Conservation (phyloP, 805 yeast genomes). For the Metschnikowia sp. region DNA sequence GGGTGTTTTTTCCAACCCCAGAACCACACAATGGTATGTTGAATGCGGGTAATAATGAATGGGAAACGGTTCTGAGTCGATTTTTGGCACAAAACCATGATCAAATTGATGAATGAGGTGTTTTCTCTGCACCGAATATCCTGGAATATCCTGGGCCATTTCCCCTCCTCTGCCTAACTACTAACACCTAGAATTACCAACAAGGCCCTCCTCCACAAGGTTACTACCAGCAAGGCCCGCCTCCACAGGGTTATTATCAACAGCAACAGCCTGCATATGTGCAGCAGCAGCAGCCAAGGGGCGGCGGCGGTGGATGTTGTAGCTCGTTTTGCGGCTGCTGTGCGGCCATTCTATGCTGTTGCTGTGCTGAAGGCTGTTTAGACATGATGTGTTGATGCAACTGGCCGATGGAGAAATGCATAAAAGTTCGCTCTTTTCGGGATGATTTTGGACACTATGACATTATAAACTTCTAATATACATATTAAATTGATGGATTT, state of each 20-base stretch:
- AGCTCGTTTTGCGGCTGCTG: conserved; percentile 20
- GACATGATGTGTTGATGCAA: conserved; percentile 8
- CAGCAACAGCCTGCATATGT: conserved; percentile 34
- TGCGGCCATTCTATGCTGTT: conserved; percentile 20
- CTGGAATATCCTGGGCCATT: neutral
- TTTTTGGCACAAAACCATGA: neutral
- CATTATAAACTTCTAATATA: too few species aligned
- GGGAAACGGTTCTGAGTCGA: neutral
- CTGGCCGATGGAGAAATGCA: neutral
- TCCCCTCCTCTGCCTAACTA: neutral
- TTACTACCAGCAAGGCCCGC: conserved; percentile 31
- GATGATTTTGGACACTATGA: too few species aligned
- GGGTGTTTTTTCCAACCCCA: neutral
- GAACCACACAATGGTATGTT: neutral
- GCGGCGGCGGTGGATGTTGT: conserved; percentile 26
- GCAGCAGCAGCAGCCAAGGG: conserved; percentile 24
- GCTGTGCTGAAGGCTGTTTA: conserved; percentile 22
- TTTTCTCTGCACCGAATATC: neutral
- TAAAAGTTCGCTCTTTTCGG: too few species aligned
- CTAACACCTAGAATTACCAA: conserved; percentile 12
- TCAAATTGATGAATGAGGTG: neutral
- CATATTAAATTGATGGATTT: too few species aligned
- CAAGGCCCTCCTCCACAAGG: conserved; percentile 26
- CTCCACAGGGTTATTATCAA: conserved; percentile 29
- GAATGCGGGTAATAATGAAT: neutral